Base-by-base conservation (phyloP, 495 filamentous ascomycete genomes). In the Penicillium psychrofluorescens region DNA sequence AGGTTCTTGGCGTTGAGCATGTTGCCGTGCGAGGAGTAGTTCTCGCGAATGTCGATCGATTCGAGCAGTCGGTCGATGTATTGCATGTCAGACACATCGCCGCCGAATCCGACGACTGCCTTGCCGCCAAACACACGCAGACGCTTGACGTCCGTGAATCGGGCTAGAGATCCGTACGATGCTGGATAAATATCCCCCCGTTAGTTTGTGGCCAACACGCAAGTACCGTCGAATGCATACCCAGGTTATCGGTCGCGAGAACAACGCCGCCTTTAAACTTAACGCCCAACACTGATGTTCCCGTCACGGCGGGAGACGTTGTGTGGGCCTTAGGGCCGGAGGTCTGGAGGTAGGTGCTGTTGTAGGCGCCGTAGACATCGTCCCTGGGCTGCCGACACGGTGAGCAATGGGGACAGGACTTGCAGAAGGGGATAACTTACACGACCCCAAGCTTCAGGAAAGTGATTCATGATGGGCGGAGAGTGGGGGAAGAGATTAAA, bases 1-100 rank as follows among this genome's bases (percentile, higher is more conserved):
- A 98, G 79, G 64, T 95, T 94, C 61, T 83, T 82, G n/a, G 90
- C 90, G 65, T 85, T 85, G 49, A 95, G 79, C 43, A 74, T 66
- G 56, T 75, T 76, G 33, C 61, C 56, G 49, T 76, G 64, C 43
- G 68, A 63, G 41, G 76, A 76, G 71, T 98, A 96, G 46, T 88
- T 86, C 71, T 97, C 92, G 61, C 83, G 75, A 72, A 90, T 88
- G 61, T 84, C 80, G 53, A 97, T 83, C 43, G 86, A 83, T 56
- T 77, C 81, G 45, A 98, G 81, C 46, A 94, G 78, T 41, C 92
- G 87, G 76, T 95, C 85, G 16, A 98, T 81, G 68, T 90, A 88
- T 71, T 98, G 92, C 92, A 98, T 97, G 73, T 98, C 92, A 47
- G 85, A 90, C 42, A 98, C 87, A 71, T 97, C 85, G 66, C 94